Evolutionary conservation across 768 basidiomycete genomes (phyloP).

Genomic region (Agaricus subrufescens): DNA sequence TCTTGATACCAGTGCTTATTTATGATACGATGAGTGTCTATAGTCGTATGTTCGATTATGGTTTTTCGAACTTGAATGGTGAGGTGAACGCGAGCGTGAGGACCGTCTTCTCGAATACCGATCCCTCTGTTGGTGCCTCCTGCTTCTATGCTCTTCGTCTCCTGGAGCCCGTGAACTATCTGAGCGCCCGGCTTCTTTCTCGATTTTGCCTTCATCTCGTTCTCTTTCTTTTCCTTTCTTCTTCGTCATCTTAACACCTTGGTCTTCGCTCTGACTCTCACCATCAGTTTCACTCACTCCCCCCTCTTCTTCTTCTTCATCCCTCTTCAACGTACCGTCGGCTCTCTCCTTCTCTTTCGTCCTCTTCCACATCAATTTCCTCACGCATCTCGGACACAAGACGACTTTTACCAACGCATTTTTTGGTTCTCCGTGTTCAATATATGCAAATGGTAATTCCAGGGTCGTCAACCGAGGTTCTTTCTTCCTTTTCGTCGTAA

Average conservation of each 20-base stretch:
- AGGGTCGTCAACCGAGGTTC: constrained; percentile 57
- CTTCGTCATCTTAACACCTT: constrained; percentile 27
- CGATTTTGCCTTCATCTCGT: neutral
- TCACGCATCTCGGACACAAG: constrained; percentile 70
- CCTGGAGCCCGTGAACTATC: neutral
- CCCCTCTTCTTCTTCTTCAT: neutral
- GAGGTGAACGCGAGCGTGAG: neutral
- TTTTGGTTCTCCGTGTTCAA: constrained; percentile 71
- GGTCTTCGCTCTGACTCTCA: constrained; percentile 10
- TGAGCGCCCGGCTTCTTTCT: neutral
- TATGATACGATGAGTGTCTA: neutral
- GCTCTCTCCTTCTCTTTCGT: neutral
- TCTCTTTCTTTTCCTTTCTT: constrained; percentile 19
- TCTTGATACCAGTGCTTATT: neutral
- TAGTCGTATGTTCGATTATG: neutral
- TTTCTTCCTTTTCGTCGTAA: constrained; percentile 9
- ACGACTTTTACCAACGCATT: constrained; percentile 89
- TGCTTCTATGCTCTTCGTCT: neutral
- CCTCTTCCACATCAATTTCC: constrained; percentile 81
- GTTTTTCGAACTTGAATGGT: neutral
- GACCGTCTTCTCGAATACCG: neutral
- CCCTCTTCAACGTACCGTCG: neutral
- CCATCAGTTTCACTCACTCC: constrained; percentile 9
- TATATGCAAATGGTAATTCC: constrained; percentile 88
- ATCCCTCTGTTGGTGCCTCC: constrained; percentile 1